Percentiles rank a stretch among this genome's conserved stretches.
phyloP scores from a whole-genome alignment of 345 rosid species.

The Raphanus sativus region DNA sequence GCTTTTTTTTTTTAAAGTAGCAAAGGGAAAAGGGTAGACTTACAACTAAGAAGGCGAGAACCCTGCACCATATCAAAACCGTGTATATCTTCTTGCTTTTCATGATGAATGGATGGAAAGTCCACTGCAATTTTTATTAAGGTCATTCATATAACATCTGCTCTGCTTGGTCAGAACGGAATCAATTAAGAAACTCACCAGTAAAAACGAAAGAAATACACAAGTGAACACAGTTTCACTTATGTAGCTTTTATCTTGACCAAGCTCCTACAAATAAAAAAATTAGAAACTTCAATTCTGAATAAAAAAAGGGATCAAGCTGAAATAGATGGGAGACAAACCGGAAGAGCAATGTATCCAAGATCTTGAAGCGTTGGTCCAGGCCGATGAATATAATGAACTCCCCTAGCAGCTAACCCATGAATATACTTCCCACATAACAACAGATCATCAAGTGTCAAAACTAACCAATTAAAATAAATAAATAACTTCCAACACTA shows the following conservation, averaged over 20 bases:
- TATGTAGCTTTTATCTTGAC: constrained; percentile 82
- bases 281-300: not conserved
- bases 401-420: constrained; percentile 87
- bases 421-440: constrained; percentile 70
- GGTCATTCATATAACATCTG: not conserved
- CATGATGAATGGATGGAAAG: constrained; percentile 88
- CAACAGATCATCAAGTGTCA: constrained; percentile 1
- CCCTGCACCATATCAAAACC: constrained; percentile 94
- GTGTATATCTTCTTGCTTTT: constrained; percentile 94
- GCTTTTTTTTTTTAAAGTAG: too few species aligned
- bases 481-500: not conserved
- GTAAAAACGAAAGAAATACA: constrained; percentile 62
- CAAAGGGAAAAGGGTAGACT: constrained; percentile 26
- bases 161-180: not conserved
- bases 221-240: constrained; percentile 77
- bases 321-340: constrained; percentile 34
- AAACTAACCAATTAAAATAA: not conserved
- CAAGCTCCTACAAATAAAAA: constrained; percentile 58
- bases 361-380: constrained; percentile 87
- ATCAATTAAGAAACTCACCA: constrained; percentile 57
- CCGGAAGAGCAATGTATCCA: constrained; percentile 87
- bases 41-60: constrained; percentile 91
- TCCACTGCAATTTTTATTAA: constrained; percentile 66
- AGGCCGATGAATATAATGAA: constrained; percentile 88
- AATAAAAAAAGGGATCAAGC: constrained; percentile 1